Conservation (phyloP, 2,329 filamentous ascomycete genomes). For the Albophoma yamanashiensis region DNA sequence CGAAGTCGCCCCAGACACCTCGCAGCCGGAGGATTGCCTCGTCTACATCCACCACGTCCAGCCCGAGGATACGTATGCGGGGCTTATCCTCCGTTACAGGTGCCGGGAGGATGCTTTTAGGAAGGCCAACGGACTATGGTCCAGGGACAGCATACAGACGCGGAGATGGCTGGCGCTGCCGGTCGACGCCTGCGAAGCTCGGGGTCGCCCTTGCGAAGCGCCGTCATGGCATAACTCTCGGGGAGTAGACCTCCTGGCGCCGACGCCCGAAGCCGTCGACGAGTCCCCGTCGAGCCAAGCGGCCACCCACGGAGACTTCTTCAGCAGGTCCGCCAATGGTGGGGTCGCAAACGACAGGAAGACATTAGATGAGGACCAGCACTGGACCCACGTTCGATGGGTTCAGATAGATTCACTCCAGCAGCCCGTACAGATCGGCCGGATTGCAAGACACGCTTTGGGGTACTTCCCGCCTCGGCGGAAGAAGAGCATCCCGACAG, state of each 20-base stretch:
- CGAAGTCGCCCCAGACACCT: constrained; percentile 39
- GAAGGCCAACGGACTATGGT: constrained; percentile 89
- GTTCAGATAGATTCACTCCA: constrained; percentile 62
- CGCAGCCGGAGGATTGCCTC: constrained; percentile 62
- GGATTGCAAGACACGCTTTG: constrained; percentile 67
- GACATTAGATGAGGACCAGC: constrained; percentile 43
- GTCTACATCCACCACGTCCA: constrained; percentile 86
- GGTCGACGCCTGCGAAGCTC: constrained; percentile 79
- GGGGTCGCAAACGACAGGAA: constrained; percentile 13
- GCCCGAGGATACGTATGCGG: constrained; percentile 77
- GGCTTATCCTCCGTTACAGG: constrained; percentile 81
- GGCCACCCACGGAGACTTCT: constrained; percentile 28
- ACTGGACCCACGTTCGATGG: constrained; percentile 86
- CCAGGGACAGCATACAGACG: constrained; percentile 79
- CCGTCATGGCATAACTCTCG: constrained; percentile 30
- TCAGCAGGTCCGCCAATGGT: constrained; percentile 23
- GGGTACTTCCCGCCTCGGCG: constrained; percentile 88
- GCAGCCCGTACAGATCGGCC: constrained; percentile 72
- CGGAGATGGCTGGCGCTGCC: constrained; percentile 74
- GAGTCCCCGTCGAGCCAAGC: constrained; percentile 11
- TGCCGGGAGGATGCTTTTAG: constrained; percentile 75
- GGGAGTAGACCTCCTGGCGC: constrained; percentile 39
- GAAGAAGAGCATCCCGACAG: constrained; percentile 67
- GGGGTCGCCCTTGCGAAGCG: constrained; percentile 57
- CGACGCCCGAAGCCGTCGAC: constrained; percentile 28